Conservation (phyloP, 139 green algal species). For the Eudorina sp. region DNA sequence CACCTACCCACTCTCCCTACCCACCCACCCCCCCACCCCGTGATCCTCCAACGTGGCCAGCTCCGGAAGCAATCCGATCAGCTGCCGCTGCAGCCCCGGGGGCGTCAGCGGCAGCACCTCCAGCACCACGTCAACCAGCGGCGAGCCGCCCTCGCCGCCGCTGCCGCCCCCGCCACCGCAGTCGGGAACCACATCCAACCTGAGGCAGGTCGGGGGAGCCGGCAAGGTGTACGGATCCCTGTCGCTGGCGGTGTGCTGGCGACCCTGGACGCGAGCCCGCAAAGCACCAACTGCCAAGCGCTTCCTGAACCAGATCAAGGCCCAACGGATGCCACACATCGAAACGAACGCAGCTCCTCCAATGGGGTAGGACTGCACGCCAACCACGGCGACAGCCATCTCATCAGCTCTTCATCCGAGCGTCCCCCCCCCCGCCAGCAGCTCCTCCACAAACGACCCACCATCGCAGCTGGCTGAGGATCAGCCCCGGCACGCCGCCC, state of each 20-base stretch:
- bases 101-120: slow-evolving; percentile 8
- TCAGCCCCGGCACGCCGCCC: slow-evolving; percentile 32
- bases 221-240: no score
- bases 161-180: neutral
- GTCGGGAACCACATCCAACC: slow-evolving; percentile 50
- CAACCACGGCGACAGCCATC: no score
- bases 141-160: neutral
- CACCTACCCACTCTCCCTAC: neutral
- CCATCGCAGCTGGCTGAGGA: slow-evolving; percentile 60
- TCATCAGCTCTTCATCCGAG: no score
- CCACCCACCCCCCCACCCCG: neutral
- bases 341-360: no score
- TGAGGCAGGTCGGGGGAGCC: no score
- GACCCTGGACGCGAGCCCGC: no score
- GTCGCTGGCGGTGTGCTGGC: no score
- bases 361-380: no score
- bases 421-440: no score
- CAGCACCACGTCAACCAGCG: slow-evolving; percentile 12
- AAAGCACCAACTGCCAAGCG: no score
- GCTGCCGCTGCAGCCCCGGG: slow-evolving; percentile 34
- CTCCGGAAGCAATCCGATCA: slow-evolving; percentile 34
- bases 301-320: no score
- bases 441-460: slow-evolving; percentile 19
- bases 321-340: no score
- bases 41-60: slow-evolving; percentile 32